Evolutionary conservation across 345 rosid species (phyloP), one percentile per base, ranked within the genome.

Genomic region (Eucalyptus curtisii): DNA sequence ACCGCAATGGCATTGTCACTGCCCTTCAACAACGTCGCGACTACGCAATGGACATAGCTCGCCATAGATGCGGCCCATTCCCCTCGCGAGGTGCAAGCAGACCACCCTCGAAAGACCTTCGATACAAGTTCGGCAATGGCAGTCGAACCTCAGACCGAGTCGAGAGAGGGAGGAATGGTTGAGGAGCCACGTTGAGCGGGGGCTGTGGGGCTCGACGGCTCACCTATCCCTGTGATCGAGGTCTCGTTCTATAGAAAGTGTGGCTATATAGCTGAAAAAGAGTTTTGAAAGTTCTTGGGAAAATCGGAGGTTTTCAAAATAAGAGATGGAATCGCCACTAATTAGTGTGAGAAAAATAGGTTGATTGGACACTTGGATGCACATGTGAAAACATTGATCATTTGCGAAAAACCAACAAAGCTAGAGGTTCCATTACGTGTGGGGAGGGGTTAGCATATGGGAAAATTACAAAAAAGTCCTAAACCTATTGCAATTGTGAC

Each of bases 401-500:
- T 12, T 61, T 61, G 68, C 8, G 1, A 6, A 61, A 61, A 61
- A 27, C 8, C 8, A 13, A 30, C n/a, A 13, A 61, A 61, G 68
- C 16, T 61, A 30, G 68, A 61, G 8, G 17, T 27, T 12, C 10
- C 31, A 13, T 61, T 27, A 27, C 8, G 3, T 27, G 16, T 14
- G 4, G 2, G 33, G 33, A 27, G 8, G 33, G 68, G 16, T 59
- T 25, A 59, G 31, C 66, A 12, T 52, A 52, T 0, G 0, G 10
- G 2, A 52, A 52, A 52, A 52, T 52, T 52, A 20, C 1, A 52
- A 52, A 52, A 52, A 52, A 20, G 2, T 20, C 0, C 1, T 52
- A 52, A 52, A 52, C 2, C 0, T 52, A 20, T 52, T 52, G 0
- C 0, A 52, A 52, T 52, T 52, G 2, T 52, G 2, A 0, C 10